Evolutionary conservation across 192 early-diverging fungal genomes (phyloP), one percentile per base, ranked within the genome.

Genomic region (Dissophora ornata): DNA sequence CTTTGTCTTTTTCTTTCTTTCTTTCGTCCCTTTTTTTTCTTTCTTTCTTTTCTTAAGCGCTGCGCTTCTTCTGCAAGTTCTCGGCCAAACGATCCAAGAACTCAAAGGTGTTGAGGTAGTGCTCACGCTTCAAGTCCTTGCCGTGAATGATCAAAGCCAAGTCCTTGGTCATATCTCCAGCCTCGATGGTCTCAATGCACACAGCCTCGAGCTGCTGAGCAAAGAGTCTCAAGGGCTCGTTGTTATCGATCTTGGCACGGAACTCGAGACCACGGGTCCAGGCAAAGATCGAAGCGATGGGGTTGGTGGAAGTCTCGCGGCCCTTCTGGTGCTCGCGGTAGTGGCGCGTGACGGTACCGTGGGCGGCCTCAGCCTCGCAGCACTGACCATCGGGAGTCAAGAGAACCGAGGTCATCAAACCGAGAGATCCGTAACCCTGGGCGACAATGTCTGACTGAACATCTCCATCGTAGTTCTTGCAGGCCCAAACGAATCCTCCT

Each of bases 241-340:
- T 93, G 52, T 88, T 85, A 71, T 99, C 97, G 28, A 99, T 87
- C 90, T 95, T 95, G 64, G 96, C 96, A 64, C 97, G 94, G 83
- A 98, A 96, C 42, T 88, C 91, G 47, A 99, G 85, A 57, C 97
- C 97, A 62, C 96, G 93, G 57, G 95, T 90, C 93, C 93, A 94
- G 44, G 97, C 97, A 79, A 95, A 99, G 83, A 99, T 98, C 30
- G 91, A 93, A 11, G 97, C 97, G 51, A 99, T 93, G 13, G 97
- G 96, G 92, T 99, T 99, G 80, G 97, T 99, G 21, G 90, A 92
- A 22, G 97, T 99, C 74, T 93, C 87, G 40, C 90, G 87, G 69
- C 97, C 97, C 88, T 99, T 95, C 84, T 99, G 97, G 88, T 99
- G 94, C 83, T 97, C 93, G 61, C 92, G 87, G 90, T 92, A 96